Conservation (phyloP, 208 protist genomes). For the Naegleria fowleri region DNA sequence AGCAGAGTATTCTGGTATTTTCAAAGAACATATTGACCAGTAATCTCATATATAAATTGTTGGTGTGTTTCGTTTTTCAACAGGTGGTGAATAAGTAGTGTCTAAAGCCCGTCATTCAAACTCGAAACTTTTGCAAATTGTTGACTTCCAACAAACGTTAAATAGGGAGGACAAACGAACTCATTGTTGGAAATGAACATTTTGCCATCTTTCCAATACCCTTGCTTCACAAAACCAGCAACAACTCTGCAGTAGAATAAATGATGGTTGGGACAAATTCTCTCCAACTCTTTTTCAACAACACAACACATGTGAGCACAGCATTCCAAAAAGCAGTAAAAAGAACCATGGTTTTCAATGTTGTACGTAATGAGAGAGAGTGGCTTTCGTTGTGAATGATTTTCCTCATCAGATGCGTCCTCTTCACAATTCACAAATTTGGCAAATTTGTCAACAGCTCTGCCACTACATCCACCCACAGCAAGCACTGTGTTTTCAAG, state of each 20-base stretch:
- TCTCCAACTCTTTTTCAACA: not conserved
- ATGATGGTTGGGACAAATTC: not conserved
- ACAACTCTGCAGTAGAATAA: not conserved
- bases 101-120: no score
- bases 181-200: not conserved
- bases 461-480: not conserved
- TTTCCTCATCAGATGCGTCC: not conserved
- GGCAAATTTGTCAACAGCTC: not conserved
- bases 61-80: no score
- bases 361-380: not conserved
- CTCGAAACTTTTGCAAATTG: not conserved
- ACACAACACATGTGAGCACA: not conserved
- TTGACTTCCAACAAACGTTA: not conserved
- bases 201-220: not conserved
- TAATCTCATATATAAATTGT: no score
- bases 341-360: not conserved
- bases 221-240: not conserved
- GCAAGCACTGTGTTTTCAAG: not conserved
- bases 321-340: not conserved
- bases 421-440: not conserved
- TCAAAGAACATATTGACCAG: no score
- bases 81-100: no score
- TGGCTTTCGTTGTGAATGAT: not conserved
- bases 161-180: not conserved
- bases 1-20: no score